A percentile compares a stretch with the other conserved stretches of the same genome.
phyloP scores from a whole-genome alignment of 805 yeast species.

The Candida qinlingensis region DNA sequence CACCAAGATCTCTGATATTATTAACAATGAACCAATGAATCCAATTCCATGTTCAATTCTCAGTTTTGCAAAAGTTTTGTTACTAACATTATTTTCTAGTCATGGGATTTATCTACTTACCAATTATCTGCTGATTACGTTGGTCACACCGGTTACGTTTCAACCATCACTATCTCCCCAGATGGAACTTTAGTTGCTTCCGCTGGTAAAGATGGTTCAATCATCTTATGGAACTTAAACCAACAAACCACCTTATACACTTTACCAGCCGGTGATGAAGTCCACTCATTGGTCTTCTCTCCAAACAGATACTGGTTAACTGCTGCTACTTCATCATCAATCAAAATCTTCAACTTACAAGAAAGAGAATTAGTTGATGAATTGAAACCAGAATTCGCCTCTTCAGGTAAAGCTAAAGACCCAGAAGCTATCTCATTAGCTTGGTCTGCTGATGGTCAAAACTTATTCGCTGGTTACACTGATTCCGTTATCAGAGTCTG shows the following conservation, averaged over 20 bases:
- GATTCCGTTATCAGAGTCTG: conserved; percentile 99
- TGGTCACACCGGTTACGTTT: conserved; percentile 99
- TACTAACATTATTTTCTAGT: conserved; percentile 57
- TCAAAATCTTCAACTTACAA: conserved; percentile 97
- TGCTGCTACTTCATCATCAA: conserved; percentile 97
- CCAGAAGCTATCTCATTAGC: conserved; percentile 97
- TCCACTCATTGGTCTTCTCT: conserved; percentile 97
- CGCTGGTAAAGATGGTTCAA: conserved; percentile 99
- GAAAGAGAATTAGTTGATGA: conserved; percentile 92
- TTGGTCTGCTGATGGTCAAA: conserved; percentile 99
- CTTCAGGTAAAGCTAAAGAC: conserved; percentile 84
- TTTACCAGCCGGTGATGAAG: conserved; percentile 92
- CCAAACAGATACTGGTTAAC: conserved; percentile 99
- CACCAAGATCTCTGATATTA: conserved; percentile 98
- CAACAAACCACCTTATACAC: conserved; percentile 84
- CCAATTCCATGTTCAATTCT: no score
- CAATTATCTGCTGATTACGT: conserved; percentile 89
- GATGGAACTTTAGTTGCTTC: conserved; percentile 99
- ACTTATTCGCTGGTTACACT: conserved; percentile 99
- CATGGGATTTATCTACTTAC: conserved; percentile 89
- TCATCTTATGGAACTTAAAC: conserved; percentile 97
- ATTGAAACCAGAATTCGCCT: conserved; percentile 95
- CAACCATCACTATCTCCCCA: conserved; percentile 96
- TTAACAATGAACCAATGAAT: neutral
- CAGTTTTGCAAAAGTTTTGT: neutral